Conservation (phyloP, 768 basidiomycete genomes). For the Gloeostereum incarnatum region DNA sequence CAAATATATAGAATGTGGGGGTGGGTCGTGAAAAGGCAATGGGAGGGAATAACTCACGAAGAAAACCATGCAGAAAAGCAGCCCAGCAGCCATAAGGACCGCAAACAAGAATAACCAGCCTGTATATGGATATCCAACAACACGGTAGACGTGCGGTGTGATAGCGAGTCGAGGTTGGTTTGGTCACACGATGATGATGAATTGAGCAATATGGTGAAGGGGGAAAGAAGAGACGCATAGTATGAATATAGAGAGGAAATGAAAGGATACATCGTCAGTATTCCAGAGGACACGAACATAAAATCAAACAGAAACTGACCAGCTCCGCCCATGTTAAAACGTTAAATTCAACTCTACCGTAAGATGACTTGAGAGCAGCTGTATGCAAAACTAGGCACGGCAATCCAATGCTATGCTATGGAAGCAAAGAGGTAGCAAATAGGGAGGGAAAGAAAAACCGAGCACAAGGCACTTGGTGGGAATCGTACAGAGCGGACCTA, state of each 20-base stretch:
- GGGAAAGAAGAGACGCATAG: no score
- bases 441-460: no score
- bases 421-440: no score
- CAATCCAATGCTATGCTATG: no score
- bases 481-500: no score
- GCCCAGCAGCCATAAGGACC: slow-evolving; percentile 89
- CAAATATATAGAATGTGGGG: no score
- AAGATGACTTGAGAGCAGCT: slow-evolving; percentile 3
- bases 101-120: slow-evolving; percentile 97
- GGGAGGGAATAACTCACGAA: slow-evolving; percentile 57
- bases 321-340: slow-evolving; percentile 29
- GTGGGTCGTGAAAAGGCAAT: not conserved
- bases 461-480: no score
- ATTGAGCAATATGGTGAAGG: no score
- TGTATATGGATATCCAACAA: slow-evolving; percentile 16
- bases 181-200: no score
- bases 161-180: no score
- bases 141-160: not conserved
- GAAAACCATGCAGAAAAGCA: slow-evolving; percentile 99
- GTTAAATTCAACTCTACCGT: slow-evolving; percentile 11
- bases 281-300: not conserved
- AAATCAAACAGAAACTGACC: slow-evolving; percentile 19
- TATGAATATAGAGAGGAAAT: no score
- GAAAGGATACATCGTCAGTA: not conserved
- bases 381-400: no score